These are phyloP conservation scores for Myochromella boudieri DNA, from an alignment of 768 basidiomycete genomes.

Conservation along the genomic window DNA sequence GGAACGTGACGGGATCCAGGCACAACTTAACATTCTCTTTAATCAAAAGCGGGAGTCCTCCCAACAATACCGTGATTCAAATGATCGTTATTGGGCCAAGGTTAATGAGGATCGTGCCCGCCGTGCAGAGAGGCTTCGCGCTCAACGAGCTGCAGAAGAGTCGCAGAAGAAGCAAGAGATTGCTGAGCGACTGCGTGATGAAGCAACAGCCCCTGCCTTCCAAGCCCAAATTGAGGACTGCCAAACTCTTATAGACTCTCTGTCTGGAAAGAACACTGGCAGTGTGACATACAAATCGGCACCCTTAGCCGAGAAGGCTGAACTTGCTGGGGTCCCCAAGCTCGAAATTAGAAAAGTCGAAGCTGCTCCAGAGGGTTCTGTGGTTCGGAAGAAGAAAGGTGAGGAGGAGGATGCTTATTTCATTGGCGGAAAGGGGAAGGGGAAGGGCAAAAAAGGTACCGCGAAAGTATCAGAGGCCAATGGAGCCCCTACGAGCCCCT, in stretches of 20 bases:
- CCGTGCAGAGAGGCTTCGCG: slow-evolving; percentile 74
- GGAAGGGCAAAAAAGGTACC: slow-evolving; percentile 58
- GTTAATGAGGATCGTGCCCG: slow-evolving; percentile 85
- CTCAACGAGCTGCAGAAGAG: slow-evolving; percentile 77
- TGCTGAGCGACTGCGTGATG: slow-evolving; percentile 80
- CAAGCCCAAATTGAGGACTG: slow-evolving; percentile 95
- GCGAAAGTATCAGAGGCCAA: slow-evolving; percentile 40
- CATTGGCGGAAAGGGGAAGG: slow-evolving; percentile 66
- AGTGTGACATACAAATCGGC: slow-evolving; percentile 43
- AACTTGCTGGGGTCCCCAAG: slow-evolving; percentile 69
- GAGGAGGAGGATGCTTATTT: slow-evolving; percentile 84
- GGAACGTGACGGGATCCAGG: slow-evolving; percentile 76
- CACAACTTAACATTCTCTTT: slow-evolving; percentile 68
- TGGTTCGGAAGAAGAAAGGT: slow-evolving; percentile 90
- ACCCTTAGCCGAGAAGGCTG: slow-evolving; percentile 35
- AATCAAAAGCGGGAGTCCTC: slow-evolving; percentile 75
- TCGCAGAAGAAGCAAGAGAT: slow-evolving; percentile 78
- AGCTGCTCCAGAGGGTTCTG: slow-evolving; percentile 60
- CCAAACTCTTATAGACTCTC: slow-evolving; percentile 84
- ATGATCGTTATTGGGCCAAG: slow-evolving; percentile 81
- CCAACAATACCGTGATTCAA: slow-evolving; percentile 73
- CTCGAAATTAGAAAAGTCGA: slow-evolving; percentile 88
- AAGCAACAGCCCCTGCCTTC: slow-evolving; percentile 88
- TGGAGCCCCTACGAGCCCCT: slow-evolving; percentile 23
- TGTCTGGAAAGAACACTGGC: slow-evolving; percentile 65